Evolutionary conservation across 257 asterid genomes (phyloP), one percentile per base, ranked within the genome.

Genomic region (Solanum pinnatisectum): DNA sequence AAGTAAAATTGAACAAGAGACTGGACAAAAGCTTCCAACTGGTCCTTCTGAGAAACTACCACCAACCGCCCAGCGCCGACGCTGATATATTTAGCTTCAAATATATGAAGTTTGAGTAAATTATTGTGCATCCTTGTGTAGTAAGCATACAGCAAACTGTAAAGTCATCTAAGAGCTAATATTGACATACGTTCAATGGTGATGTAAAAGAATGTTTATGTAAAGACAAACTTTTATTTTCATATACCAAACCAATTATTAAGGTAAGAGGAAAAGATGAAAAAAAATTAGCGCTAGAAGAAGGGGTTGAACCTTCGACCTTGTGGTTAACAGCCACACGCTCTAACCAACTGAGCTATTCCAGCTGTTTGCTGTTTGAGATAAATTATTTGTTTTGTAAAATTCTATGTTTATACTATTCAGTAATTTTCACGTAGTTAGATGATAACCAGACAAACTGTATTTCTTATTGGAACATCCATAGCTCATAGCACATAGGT

Each of bases 21-120:
- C 96, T 22, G 97, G 98, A 79, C 90, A 92, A 86, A 95, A 92
- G 90, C 98, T 94, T 87, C 98, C 98, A 1, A 87, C 83, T 37
- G 99, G 98, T 65, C 97, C 98, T 40, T 93, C 98, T 3, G 98
- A 96, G 94, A 94, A 93, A 93, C 90, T 96, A 68, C 99, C 98
- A 73, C 97, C 97, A 9, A 96, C 98, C 7, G 98, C 99, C 4
- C 93, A 82, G 84, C 93, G 96, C 79, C 87, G 86, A 82, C 93
- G 90, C 40, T 92, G 92, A 93, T 68, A 52, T 35, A 63, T 84
- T 60, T 68, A 84, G 59, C 25, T 40, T 67, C 89, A 46, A 49
- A 23, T 16, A 15, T 4, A 44, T 42, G 39, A 79, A 44, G 39
- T 46, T 44, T 15, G 25, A 79, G 39, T 79, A 27, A 44, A 30